Conservation (phyloP, 768 basidiomycete species). For the Pholiota conissans region DNA sequence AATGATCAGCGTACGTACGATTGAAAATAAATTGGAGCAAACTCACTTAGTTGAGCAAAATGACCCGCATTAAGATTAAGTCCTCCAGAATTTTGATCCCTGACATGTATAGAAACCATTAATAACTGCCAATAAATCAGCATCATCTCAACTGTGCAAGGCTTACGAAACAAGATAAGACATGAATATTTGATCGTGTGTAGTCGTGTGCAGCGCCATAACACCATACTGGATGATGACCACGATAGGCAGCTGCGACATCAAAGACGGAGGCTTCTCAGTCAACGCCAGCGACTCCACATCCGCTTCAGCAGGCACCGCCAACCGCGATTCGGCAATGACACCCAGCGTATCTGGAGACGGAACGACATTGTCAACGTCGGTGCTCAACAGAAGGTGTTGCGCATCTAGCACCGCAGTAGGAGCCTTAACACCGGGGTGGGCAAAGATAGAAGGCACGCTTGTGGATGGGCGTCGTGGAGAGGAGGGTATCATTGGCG, state of each 20-base stretch:
- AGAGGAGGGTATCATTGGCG: constrained; percentile 33
- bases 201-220: constrained; percentile 85
- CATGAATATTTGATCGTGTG: constrained; percentile 90
- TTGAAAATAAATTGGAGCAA: background rate
- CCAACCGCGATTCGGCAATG: constrained; percentile 48
- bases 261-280: constrained; percentile 64
- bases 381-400: constrained; percentile 48
- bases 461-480: constrained; percentile 57
- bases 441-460: constrained; percentile 79
- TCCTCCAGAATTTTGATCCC: constrained; percentile 84
- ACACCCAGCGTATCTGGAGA: constrained; percentile 44
- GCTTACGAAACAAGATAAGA: constrained; percentile 88
- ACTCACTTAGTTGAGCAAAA: constrained; percentile 86
- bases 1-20: background rate
- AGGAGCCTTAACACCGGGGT: constrained; percentile 80
- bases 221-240: constrained; percentile 92
- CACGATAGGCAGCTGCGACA: constrained; percentile 74
- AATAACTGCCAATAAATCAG: too few species aligned
- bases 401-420: constrained; percentile 76
- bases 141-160: background rate
- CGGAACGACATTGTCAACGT: constrained; percentile 27
- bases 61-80: constrained; percentile 88
- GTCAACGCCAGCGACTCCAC: constrained; percentile 36
- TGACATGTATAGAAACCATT: too few species aligned
- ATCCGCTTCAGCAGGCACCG: constrained; percentile 28